phyloP scores from a whole-genome alignment of 2,329 filamentous ascomycete genomes.

The Albifimbria verrucaria region DNA sequence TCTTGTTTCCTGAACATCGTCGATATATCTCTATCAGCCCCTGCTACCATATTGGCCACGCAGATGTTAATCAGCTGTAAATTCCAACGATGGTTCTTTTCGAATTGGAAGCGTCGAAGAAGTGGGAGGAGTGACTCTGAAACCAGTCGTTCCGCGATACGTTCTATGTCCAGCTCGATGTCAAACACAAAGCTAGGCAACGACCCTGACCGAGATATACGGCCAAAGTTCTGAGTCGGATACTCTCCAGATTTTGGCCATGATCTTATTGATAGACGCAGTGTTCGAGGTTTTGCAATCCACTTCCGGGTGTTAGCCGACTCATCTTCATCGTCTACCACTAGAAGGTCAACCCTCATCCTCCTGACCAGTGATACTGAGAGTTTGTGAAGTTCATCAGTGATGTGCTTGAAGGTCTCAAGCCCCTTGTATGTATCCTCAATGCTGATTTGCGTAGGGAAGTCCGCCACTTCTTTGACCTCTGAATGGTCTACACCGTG shows the following conservation, averaged over 20 bases:
- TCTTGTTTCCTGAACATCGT: conserved; percentile 80
- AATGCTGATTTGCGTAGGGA: conserved; percentile 88
- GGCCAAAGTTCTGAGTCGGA: conserved; percentile 57
- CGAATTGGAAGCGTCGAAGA: conserved; percentile 70
- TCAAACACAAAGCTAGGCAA: conserved; percentile 73
- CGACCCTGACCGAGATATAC: conserved; percentile 72
- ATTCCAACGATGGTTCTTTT: conserved; percentile 67
- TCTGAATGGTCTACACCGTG: conserved; percentile 76
- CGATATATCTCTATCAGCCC: conserved; percentile 71
- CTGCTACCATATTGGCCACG: conserved; percentile 75
- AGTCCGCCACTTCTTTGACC: conserved; percentile 66
- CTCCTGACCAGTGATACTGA: conserved; percentile 68
- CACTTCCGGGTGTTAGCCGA: conserved; percentile 46
- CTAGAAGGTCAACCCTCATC: conserved; percentile 74
- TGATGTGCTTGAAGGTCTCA: conserved; percentile 60
- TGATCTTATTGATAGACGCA: conserved; percentile 76
- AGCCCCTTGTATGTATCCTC: conserved; percentile 85
- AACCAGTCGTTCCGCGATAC: conserved; percentile 66
- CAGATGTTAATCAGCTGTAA: conserved; percentile 83
- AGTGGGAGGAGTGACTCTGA: conserved; percentile 65
- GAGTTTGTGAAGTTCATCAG: conserved; percentile 65
- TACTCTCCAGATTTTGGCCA: conserved; percentile 34
- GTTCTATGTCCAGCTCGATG: conserved; percentile 53
- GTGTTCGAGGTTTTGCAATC: conserved; percentile 76
- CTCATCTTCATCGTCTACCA: conserved; percentile 38